Evolutionary conservation across 2,329 filamentous ascomycete genomes (phyloP).

Genomic region (Sporothrix protearum): DNA sequence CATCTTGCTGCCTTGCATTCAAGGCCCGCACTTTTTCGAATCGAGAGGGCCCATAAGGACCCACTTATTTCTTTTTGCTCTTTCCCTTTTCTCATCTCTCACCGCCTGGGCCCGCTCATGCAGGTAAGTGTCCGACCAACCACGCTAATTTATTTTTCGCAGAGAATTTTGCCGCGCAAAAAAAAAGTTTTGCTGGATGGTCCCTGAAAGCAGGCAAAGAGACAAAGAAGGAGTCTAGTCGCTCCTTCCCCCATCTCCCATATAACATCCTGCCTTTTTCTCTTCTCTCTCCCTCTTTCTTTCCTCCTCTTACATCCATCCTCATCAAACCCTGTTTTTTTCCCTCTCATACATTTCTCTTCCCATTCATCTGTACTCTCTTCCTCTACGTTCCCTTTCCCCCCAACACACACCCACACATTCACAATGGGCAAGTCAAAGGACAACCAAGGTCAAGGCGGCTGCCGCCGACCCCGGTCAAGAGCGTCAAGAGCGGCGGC

Average conservation of each 20-base stretch:
- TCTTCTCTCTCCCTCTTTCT: constrained; percentile 6
- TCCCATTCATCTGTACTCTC: background rate
- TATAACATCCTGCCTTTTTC: constrained; percentile 13
- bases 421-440: constrained; percentile 64
- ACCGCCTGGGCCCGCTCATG: constrained; percentile 31
- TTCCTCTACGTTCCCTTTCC: background rate
- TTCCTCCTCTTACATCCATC: constrained; percentile 21
- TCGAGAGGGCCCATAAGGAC: background rate
- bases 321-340: constrained; percentile 9
- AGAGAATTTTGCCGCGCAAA: constrained; percentile 28
- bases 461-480: constrained; percentile 48
- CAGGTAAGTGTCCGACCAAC: constrained; percentile 23
- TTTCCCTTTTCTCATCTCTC: constrained; percentile 12
- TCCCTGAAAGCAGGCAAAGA: background rate
- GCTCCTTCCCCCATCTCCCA: constrained; percentile 14
- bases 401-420: constrained; percentile 17
- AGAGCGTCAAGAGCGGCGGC: constrained; percentile 61
- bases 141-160: constrained; percentile 29
- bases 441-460: constrained; percentile 57
- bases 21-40: constrained; percentile 9
- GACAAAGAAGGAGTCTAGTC: background rate
- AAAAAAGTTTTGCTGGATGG: constrained; percentile 26
- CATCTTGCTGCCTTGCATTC: constrained; percentile 16
- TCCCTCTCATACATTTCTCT: background rate
- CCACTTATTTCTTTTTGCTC: background rate